These are phyloP conservation scores for Pelargonium cotyledonis DNA, from an alignment of 441 rosid genomes.

Conservation along the genomic window DNA sequence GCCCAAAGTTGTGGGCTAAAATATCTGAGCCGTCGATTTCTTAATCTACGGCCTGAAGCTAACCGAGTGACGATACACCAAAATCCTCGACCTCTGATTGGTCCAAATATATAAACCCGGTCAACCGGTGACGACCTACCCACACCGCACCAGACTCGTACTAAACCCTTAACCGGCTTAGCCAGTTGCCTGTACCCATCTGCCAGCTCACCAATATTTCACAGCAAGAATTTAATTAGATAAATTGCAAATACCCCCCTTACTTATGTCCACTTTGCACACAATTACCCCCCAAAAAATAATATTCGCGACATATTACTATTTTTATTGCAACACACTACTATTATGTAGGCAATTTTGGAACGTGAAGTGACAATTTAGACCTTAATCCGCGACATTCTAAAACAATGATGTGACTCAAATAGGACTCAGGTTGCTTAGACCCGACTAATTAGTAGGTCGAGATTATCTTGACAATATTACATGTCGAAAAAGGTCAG, in stretches of 20 bases:
- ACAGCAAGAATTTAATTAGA: no score
- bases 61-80: background rate
- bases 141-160: background rate
- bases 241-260: no score
- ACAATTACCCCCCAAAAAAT: background rate
- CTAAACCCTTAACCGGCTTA: background rate
- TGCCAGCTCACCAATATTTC: background rate
- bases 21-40: background rate
- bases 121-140: slow-evolving; percentile 1
- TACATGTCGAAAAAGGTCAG: no score
- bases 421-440: no score
- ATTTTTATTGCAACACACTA: no score
- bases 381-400: no score
- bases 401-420: no score
- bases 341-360: no score
- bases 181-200: background rate
- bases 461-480: no score
- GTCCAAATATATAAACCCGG: background rate
- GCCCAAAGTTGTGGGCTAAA: background rate
- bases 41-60: background rate
- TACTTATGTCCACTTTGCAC: background rate
- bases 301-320: no score
- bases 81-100: background rate
- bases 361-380: no score
- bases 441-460: no score